These are phyloP conservation scores for Boletellus deceptivus DNA, from an alignment of 1,284 basidiomycete genomes.

Conservation along the genomic window DNA sequence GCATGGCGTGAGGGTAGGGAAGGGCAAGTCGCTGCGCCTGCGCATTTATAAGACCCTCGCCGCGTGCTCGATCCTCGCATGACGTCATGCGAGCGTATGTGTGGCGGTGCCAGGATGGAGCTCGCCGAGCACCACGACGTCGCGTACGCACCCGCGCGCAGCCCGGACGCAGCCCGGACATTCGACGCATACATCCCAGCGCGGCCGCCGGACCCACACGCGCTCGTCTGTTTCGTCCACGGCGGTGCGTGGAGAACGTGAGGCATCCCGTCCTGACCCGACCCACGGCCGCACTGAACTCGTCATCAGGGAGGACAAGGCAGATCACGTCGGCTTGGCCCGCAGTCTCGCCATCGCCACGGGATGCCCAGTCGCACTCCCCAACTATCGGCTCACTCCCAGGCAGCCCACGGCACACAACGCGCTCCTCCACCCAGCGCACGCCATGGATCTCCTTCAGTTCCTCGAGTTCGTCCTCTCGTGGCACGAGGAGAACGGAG, in stretches of 20 bases:
- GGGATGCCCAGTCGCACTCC: slow-evolving; percentile 57
- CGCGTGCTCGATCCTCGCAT: too few relatives aligned
- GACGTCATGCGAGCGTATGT: slow-evolving; percentile 23
- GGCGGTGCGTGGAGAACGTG: slow-evolving; percentile 79
- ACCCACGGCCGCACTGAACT: slow-evolving; percentile 2
- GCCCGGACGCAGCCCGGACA: slow-evolving; percentile 33
- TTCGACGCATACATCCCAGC: slow-evolving; percentile 51
- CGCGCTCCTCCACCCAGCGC: slow-evolving; percentile 61
- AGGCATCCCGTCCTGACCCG: slow-evolving; percentile 30
- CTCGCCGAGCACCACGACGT: slow-evolving; percentile 36
- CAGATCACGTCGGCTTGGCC: slow-evolving; percentile 54
- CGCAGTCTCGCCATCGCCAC: slow-evolving; percentile 48
- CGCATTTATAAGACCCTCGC: slow-evolving; percentile 20
- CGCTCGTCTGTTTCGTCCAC: slow-evolving; percentile 63
- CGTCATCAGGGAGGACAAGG: slow-evolving; percentile 64
- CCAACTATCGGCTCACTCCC: slow-evolving; percentile 72
- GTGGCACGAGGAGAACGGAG: slow-evolving; percentile 27
- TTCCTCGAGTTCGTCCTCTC: slow-evolving; percentile 56
- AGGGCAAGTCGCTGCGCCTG: not conserved
- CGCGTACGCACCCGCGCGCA: slow-evolving; percentile 37
- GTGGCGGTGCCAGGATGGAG: slow-evolving; percentile 20
- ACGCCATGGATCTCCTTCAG: slow-evolving; percentile 60
- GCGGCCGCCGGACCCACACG: slow-evolving; percentile 4
- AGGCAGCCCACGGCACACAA: slow-evolving; percentile 36
- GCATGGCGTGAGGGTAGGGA: slow-evolving; percentile 41